phyloP scores from a whole-genome alignment of 352 stramenopile species.

The Phytophthora pinifolia region DNA sequence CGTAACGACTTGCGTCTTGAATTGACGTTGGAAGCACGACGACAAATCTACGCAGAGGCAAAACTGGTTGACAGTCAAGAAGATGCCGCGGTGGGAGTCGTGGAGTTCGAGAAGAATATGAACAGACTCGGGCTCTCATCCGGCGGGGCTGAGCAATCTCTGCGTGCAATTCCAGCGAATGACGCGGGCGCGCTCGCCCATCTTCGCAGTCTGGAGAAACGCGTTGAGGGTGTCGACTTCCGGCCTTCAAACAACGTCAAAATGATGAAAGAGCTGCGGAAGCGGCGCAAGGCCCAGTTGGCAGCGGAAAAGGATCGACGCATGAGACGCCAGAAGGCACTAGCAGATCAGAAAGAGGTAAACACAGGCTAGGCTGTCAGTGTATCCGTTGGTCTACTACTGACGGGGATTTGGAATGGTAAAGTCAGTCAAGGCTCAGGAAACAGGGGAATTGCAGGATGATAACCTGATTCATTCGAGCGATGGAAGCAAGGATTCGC shows the following conservation, averaged over 20 bases:
- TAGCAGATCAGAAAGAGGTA: slow-evolving; percentile 44
- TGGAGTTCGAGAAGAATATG: slow-evolving; percentile 68
- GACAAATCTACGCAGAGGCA: slow-evolving; percentile 30
- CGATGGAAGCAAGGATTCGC: neutral
- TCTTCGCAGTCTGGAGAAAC: slow-evolving; percentile 42
- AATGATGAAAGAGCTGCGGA: slow-evolving; percentile 84
- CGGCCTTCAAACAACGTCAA: slow-evolving; percentile 75
- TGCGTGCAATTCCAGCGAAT: slow-evolving; percentile 41
- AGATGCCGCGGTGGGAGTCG: slow-evolving; percentile 48
- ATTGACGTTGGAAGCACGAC: slow-evolving; percentile 50
- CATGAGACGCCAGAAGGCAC: slow-evolving; percentile 46
- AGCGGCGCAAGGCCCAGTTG: slow-evolving; percentile 62
- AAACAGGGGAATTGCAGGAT: slow-evolving; percentile 2
- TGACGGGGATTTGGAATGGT: neutral
- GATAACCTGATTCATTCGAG: slow-evolving; percentile 4
- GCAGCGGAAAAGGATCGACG: slow-evolving; percentile 68
- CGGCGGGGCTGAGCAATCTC: slow-evolving; percentile 11
- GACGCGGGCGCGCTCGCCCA: slow-evolving; percentile 47
- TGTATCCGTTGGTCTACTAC: no score
- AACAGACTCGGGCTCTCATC: slow-evolving; percentile 48
- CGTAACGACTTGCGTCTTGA: slow-evolving; percentile 60
- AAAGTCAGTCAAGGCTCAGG: slow-evolving; percentile 13
- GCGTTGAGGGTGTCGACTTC: slow-evolving; percentile 59
- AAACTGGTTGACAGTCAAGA: slow-evolving; percentile 32
- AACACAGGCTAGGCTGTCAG: no score